Conservation (phyloP, 2,329 filamentous ascomycete species). For the Grosmannia penicillata region DNA sequence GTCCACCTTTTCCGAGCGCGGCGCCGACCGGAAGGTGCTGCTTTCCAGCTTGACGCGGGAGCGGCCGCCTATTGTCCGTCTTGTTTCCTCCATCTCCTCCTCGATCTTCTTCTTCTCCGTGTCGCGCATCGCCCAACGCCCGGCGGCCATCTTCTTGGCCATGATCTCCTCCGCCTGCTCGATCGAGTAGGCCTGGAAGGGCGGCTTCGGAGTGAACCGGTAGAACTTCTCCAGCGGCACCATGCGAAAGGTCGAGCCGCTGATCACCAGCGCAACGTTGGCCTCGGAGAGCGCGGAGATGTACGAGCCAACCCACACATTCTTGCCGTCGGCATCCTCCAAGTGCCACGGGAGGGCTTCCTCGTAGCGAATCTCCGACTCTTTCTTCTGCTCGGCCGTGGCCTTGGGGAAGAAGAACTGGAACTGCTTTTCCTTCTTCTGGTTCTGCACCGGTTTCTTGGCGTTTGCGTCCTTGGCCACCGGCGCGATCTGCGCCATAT, state of each 20-base stretch:
- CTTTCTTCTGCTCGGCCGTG: slow-evolving; percentile 65
- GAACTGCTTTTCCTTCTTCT: slow-evolving; percentile 62
- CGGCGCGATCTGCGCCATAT: slow-evolving; percentile 86
- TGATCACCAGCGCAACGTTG: slow-evolving; percentile 64
- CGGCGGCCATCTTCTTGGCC: slow-evolving; percentile 61
- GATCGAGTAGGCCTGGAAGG: slow-evolving; percentile 62
- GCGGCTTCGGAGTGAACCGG: slow-evolving; percentile 66
- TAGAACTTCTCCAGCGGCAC: slow-evolving; percentile 95
- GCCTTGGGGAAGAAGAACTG: slow-evolving; percentile 73
- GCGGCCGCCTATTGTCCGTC: slow-evolving; percentile 33
- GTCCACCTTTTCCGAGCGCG: slow-evolving; percentile 49
- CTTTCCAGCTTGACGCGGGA: slow-evolving; percentile 56
- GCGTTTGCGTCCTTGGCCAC: slow-evolving; percentile 44
- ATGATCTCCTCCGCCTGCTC: slow-evolving; percentile 78
- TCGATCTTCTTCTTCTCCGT: slow-evolving; percentile 42
- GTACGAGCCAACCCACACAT: slow-evolving; percentile 85
- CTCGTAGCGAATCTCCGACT: slow-evolving; percentile 66
- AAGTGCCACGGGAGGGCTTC: slow-evolving; percentile 94
- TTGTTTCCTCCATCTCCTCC: slow-evolving; percentile 46
- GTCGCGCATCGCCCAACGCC: slow-evolving; percentile 67
- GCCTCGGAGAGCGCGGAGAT: slow-evolving; percentile 78
- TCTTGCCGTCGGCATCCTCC: slow-evolving; percentile 91
- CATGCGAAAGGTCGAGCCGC: slow-evolving; percentile 60
- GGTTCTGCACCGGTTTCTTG: slow-evolving; percentile 26
- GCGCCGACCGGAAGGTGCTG: slow-evolving; percentile 45